Evolutionary conservation across 2,329 filamentous ascomycete species (phyloP).

Genomic region (Pseudogymnoascus sp.): DNA sequence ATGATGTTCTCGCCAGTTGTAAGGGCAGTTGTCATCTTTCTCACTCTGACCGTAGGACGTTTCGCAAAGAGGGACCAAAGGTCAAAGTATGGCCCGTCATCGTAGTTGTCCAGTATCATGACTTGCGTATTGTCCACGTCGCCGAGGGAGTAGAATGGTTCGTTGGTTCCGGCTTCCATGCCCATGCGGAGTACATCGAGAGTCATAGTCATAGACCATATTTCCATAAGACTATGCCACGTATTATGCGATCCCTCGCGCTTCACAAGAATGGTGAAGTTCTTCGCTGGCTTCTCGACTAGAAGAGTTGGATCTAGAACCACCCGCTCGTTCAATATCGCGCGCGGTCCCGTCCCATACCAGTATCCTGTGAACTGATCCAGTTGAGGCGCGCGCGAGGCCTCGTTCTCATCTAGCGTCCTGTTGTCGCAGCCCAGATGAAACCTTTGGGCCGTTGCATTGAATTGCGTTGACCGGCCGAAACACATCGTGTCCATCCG

Average conservation of each 20-base stretch:
- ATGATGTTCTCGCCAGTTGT: conserved; percentile 16
- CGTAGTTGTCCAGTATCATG: conserved; percentile 22
- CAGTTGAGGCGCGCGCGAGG: neutral
- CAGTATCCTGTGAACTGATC: neutral
- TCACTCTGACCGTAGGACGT: neutral
- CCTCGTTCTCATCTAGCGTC: neutral
- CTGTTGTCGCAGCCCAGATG: neutral
- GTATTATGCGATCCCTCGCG: conserved; percentile 23
- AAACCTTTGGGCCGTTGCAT: neutral
- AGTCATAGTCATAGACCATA: conserved; percentile 23
- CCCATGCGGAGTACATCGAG: conserved; percentile 25
- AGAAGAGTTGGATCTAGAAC: neutral
- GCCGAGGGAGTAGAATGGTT: neutral
- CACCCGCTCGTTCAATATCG: neutral
- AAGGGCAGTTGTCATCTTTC: neutral
- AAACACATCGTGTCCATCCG: neutral
- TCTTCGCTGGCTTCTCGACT: neutral
- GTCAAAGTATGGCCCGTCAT: conserved; percentile 24
- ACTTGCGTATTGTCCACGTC: conserved; percentile 21
- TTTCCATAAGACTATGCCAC: conserved; percentile 27
- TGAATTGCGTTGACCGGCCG: neutral
- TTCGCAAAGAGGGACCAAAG: conserved; percentile 22
- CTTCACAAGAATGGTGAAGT: conserved; percentile 24
- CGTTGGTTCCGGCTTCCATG: neutral
- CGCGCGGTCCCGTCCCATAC: neutral